A percentile compares a stretch with the other conserved stretches of the same genome.
Conservation (phyloP, 2,329 filamentous ascomycete species). For the Dactylellina cionopaga region DNA sequence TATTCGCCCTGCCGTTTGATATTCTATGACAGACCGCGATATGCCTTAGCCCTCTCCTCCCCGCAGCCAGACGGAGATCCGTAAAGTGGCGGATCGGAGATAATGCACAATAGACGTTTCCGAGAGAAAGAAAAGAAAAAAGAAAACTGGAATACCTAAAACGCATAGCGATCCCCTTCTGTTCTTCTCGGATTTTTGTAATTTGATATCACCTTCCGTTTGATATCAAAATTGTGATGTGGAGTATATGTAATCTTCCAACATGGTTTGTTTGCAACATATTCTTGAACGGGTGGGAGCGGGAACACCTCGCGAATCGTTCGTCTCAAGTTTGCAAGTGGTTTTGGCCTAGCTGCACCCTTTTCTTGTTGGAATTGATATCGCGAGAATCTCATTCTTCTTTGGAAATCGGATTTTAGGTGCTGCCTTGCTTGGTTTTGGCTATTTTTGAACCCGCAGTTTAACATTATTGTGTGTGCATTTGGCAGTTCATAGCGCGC, state of each 20-base stretch:
- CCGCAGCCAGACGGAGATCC: slow-evolving; percentile 14
- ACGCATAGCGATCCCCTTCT: no score
- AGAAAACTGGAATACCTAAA: background rate
- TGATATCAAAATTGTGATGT: background rate
- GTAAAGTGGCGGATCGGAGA: slow-evolving; percentile 33
- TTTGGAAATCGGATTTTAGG: background rate
- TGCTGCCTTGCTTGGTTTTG: no score
- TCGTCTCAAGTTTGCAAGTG: background rate
- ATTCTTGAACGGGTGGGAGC: slow-evolving; percentile 2
- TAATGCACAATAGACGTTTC: slow-evolving; percentile 24
- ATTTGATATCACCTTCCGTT: slow-evolving; percentile 15
- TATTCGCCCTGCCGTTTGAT: no score
- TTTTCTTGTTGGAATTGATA: no score
- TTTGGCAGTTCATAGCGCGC: background rate
- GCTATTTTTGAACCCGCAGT: no score
- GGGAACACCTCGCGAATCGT: slow-evolving; percentile 34
- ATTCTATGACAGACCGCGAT: no score
- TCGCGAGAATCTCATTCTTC: background rate
- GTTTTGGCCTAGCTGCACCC: no score
- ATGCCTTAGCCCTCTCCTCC: no score
- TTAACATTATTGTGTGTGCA: no score
- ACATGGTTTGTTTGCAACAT: slow-evolving; percentile 1
- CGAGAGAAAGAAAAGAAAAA: slow-evolving; percentile 2
- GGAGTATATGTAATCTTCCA: background rate
- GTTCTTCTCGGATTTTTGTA: no score